Evolutionary conservation across 805 yeast genomes (phyloP).

Genomic region (Myxozyma neglecta): DNA sequence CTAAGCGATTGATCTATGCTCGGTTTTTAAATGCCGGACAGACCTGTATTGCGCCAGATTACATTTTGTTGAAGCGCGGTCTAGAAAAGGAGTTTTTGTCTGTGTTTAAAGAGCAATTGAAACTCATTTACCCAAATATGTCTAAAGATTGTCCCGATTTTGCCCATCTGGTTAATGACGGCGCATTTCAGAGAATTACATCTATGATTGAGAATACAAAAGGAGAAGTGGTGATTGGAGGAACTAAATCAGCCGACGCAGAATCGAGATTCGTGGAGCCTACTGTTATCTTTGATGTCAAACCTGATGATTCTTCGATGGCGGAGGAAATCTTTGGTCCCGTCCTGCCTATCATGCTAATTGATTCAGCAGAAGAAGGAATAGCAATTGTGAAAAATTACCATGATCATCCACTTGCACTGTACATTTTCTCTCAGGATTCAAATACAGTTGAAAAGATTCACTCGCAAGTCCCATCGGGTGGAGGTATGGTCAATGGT

Average conservation of each 20-base stretch:
- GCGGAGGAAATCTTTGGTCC: constrained; percentile 82
- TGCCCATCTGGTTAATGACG: constrained; percentile 62
- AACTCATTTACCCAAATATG: constrained; percentile 49
- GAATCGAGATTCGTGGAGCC: constrained; percentile 62
- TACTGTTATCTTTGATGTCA: constrained; percentile 64
- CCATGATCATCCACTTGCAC: constrained; percentile 79
- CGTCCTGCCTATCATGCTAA: constrained; percentile 68
- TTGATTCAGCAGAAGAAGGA: constrained; percentile 47
- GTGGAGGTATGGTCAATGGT: constrained; percentile 71
- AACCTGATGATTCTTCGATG: constrained; percentile 71
- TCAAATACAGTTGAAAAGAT: constrained; percentile 51
- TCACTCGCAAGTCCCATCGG: constrained; percentile 61
- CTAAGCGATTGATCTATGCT: constrained; percentile 75
- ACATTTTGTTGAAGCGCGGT: constrained; percentile 44
- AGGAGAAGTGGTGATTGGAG: constrained; percentile 38
- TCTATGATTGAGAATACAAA: constrained; percentile 43
- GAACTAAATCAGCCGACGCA: constrained; percentile 34
- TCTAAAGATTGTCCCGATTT: constrained; percentile 43
- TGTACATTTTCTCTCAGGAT: constrained; percentile 62
- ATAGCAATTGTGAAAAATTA: constrained; percentile 41
- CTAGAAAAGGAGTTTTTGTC: constrained; percentile 54
- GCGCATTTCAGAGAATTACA: constrained; percentile 52
- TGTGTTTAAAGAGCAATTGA: constrained; percentile 45
- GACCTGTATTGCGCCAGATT: constrained; percentile 88
- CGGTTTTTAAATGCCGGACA: constrained; percentile 82